Evolutionary conservation across 768 basidiomycete species (phyloP), one percentile per base, ranked within the genome.

Genomic region (Cytidiella melzeri): DNA sequence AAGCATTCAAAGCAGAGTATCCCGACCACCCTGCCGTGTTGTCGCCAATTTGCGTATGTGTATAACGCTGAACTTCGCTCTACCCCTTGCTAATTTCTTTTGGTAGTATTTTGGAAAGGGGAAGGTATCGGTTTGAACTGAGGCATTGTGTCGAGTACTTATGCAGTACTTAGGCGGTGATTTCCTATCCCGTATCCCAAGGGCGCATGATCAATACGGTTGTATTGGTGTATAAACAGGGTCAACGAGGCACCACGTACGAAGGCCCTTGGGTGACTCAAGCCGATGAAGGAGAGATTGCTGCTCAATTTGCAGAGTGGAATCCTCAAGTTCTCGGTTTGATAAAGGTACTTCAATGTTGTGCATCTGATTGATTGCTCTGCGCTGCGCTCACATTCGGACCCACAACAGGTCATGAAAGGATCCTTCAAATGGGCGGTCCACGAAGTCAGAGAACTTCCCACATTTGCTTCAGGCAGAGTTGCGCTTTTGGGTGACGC

Each of bases 401-500:
- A n/a, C n/a, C n/a, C n/a, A n/a, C n/a, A n/a, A n/a, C n/a, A 73
- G 72, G 67, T 65, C 47, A 57, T 69, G 19, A 59, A 67, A 21
- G 57, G 55, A 7, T 66, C 72, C 1, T 69, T 63, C 15, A 67
- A 64, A 55, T 79, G 76, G 74, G 69, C 69, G 3, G 57, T 79
- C 3, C 69, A 74, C 50, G 57, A 58, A 18, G 53, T 80, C n/a
- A 62, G 61, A 5, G 65, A 67, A 5, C 57, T 80, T 12, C 65
- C 69, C 0, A 61, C 61, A 5, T 77, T 67, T 52, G 69, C 68
- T 1, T 57, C 58, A 18, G 69, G 66, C 11, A 60, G 63, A 3
- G 70, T 79, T 3, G 72, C 69, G 5, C 61, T 81, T 10, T 57
- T 74, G 2, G 79, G 77, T 20, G 79, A 80, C 51, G 70, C 79